Evolutionary conservation across 352 stramenopile species (phyloP).

Genomic region (Thalassiosira mediterranea): DNA sequence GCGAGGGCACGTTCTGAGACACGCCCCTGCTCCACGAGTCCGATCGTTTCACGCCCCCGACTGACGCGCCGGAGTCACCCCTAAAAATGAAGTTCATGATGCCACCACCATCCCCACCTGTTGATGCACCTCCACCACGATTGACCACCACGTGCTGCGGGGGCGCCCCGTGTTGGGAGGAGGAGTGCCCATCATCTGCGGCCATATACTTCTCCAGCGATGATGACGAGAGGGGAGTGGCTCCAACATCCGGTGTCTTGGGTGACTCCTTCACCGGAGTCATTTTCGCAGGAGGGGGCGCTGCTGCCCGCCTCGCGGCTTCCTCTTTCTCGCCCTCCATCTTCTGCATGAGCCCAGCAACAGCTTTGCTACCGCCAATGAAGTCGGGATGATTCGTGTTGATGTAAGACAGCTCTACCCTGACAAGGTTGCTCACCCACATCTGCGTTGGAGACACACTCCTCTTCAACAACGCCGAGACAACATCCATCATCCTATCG

Average conservation of each 20-base stretch:
- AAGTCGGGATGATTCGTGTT: constrained; percentile 99
- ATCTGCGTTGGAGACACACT: constrained; percentile 85
- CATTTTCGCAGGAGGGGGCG: constrained; percentile 25
- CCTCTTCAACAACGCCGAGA: constrained; percentile 81
- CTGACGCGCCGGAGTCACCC: constrained; percentile 33
- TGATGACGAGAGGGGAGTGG: constrained; percentile 60
- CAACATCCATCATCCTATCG: constrained; percentile 94
- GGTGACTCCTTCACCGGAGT: constrained; percentile 43
- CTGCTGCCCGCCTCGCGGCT: constrained; percentile 29
- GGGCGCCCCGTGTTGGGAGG: constrained; percentile 28
- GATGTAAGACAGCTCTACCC: constrained; percentile 98
- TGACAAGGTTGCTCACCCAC: constrained; percentile 98
- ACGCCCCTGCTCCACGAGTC: constrained; percentile 43
- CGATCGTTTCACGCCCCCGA: constrained; percentile 23
- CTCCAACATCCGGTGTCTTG: constrained; percentile 29
- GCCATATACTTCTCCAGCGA: constrained; percentile 59
- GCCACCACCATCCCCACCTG: constrained; percentile 38
- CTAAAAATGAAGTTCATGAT: constrained; percentile 90
- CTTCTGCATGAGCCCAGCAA: constrained; percentile 95
- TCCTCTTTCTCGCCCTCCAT: constrained; percentile 86
- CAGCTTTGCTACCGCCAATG: constrained; percentile 93
- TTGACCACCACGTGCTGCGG: constrained; percentile 51
- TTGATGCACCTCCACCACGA: constrained; percentile 4
- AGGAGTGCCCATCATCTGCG: constrained; percentile 41
- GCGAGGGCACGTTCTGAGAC: constrained; percentile 9